These are phyloP conservation scores for Lupinus albus DNA, from an alignment of 306 rosid genomes.

Conservation along the genomic window DNA sequence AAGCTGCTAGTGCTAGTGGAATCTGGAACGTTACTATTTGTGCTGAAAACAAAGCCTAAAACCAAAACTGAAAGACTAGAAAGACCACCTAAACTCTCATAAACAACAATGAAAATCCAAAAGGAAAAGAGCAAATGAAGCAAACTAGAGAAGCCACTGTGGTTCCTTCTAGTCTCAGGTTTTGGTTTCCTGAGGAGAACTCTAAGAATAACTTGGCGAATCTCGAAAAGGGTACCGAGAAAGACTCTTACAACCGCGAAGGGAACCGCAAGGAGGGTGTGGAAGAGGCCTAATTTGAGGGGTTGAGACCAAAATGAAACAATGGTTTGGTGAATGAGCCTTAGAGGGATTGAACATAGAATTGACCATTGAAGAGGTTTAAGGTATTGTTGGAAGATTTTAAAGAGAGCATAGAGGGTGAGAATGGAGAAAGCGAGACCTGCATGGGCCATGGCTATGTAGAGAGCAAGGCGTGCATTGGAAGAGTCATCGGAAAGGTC, in stretches of 20 bases:
- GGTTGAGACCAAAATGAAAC: constrained; percentile 80
- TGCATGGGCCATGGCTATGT: constrained; percentile 89
- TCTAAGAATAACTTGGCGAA: constrained; percentile 46
- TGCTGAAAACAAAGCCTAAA: constrained; percentile 60
- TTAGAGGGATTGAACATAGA: constrained; percentile 80
- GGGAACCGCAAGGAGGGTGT: constrained; percentile 69
- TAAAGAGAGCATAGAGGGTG: constrained; percentile 53
- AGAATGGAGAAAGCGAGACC: constrained; percentile 69
- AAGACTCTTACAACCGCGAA: constrained; percentile 58
- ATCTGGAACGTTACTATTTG: constrained; percentile 51
- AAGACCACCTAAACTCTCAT: constrained; percentile 59
- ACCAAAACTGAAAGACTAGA: constrained; percentile 46
- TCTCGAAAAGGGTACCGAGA: constrained; percentile 60
- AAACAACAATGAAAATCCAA: constrained; percentile 58
- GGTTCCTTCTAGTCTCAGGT: constrained; percentile 36
- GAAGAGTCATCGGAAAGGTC: constrained; percentile 64
- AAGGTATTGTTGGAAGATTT: constrained; percentile 67
- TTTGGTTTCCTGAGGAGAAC: constrained; percentile 55
- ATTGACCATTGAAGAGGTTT: constrained; percentile 83
- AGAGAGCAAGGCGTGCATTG: constrained; percentile 77
- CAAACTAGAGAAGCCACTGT: constrained; percentile 60
- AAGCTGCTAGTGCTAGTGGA: constrained; percentile 59
- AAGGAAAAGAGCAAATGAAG: constrained; percentile 72
- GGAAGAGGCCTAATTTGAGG: constrained; percentile 60
- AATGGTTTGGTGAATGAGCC: constrained; percentile 70